phyloP scores from a whole-genome alignment of 352 stramenopile species.

The Phytopythium aichiense region DNA sequence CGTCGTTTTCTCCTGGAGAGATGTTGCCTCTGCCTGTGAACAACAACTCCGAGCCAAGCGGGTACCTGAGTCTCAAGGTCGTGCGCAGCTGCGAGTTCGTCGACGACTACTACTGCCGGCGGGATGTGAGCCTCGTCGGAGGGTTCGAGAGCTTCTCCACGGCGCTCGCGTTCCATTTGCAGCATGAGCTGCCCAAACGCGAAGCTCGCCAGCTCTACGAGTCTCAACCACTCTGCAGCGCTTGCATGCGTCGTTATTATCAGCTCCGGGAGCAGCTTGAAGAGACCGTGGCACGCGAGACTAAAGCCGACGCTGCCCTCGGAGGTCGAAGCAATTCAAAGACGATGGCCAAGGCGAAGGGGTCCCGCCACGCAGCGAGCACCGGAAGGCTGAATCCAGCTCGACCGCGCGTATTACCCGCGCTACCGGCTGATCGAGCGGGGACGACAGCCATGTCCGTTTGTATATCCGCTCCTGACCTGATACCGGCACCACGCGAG shows the following conservation, averaged over 20 bases:
- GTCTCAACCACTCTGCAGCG: slow-evolving; percentile 40
- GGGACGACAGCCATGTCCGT: neutral
- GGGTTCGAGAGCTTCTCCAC: slow-evolving; percentile 33
- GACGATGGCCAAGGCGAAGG: neutral
- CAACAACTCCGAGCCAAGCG: slow-evolving; percentile 23
- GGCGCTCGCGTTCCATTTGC: slow-evolving; percentile 49
- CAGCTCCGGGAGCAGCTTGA: slow-evolving; percentile 37
- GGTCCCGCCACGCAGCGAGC: neutral
- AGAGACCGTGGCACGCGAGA: slow-evolving; percentile 7
- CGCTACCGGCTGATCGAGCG: neutral
- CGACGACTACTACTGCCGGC: slow-evolving; percentile 31
- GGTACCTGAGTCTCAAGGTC: slow-evolving; percentile 62
- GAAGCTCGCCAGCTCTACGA: slow-evolving; percentile 56
- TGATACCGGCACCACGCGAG: neutral
- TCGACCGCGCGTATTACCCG: neutral
- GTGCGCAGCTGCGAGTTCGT: slow-evolving; percentile 66
- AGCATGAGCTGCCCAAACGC: slow-evolving; percentile 46
- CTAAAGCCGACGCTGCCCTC: slow-evolving; percentile 1
- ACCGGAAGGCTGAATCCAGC: neutral
- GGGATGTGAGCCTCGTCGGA: slow-evolving; percentile 40
- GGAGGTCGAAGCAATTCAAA: neutral
- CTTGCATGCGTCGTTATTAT: slow-evolving; percentile 46
- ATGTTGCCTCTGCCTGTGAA: neutral
- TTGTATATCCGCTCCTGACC: slow-evolving; percentile 2
- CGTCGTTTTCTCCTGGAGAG: slow-evolving; percentile 8